Base-by-base conservation (phyloP, 164 flowering plant genomes). In the Magnolia officinalis region DNA sequence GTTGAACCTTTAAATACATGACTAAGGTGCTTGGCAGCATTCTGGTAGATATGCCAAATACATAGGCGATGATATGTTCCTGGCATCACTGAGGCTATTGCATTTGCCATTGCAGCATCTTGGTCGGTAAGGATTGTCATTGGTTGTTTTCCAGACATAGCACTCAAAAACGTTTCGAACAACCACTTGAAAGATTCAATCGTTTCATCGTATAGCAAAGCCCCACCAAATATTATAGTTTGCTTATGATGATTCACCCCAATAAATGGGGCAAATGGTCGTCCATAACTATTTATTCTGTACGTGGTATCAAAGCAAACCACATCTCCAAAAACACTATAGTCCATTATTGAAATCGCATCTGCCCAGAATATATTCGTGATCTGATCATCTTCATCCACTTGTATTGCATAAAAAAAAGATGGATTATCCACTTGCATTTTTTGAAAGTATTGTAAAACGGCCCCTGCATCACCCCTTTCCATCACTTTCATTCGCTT, bases 351-450 rank as follows among this genome's bases (percentile, higher is more conserved):
- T 61, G 78, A 74, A 21, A 61, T 75, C 16, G 73, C 75, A 66
- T 77, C 78, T 9, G 72, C 72, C 83, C 78, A 74, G 69, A 81
- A 81, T 29, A 75, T 58, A 63, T 72, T 78, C 5, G 52, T 71
- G 6, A 75, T 49, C 63, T 67, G 73, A 26, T 75, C 74, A 52
- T 74, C 72, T 50, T 74, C 63, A 29, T 75, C 80, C 67, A 81
- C 18, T 68, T 74, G 58, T 66, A 81, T 71, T 16, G 75, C 23
- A 65, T 75, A 74, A 68, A 75, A 75, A 51, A 26, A 26, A 26
- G 26, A 26, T 49, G 80, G 78, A 72, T 72, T 61, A 14, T 75
- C 76, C 50, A 23, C 23, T 64, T 74, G 66, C 66, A 31, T 73
- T 50, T 55, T 68, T 7, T 29, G 18, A 50, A 78, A 73, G 71